A percentile compares a stretch with the other conserved stretches of the same genome.
phyloP scores from a whole-genome alignment of 805 yeast genomes.

The Diddensiella transvaalensis region DNA sequence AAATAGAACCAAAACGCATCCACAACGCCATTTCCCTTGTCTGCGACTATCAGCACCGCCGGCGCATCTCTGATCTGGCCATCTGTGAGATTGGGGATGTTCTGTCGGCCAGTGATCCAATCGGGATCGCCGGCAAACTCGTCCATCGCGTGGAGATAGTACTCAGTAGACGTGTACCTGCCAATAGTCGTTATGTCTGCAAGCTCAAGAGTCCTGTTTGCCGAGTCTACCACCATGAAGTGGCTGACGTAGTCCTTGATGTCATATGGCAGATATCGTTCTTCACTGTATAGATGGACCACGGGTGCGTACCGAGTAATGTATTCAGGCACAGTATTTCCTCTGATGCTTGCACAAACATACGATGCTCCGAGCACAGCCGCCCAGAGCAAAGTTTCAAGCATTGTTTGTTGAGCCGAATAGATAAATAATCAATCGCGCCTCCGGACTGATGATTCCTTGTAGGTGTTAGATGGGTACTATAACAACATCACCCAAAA shows the following conservation, averaged over 20 bases:
- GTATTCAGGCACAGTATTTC: conserved; percentile 28
- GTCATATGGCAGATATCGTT: conserved; percentile 79
- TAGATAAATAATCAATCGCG: no score
- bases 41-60: conserved; percentile 75
- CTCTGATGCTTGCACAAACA: not conserved
- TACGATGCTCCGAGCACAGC: not conserved
- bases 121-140: conserved; percentile 74
- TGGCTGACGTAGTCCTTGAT: conserved; percentile 63
- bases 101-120: conserved; percentile 75
- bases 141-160: conserved; percentile 25
- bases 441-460: no score
- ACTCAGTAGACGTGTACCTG: conserved; percentile 3
- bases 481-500: no score
- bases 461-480: not conserved
- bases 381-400: not conserved
- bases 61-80: conserved; percentile 78
- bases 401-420: not conserved
- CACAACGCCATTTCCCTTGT: conserved; percentile 91
- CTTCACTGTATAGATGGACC: conserved; percentile 87
- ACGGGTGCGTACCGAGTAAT: conserved; percentile 49
- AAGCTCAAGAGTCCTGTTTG: not conserved
- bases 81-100: conserved; percentile 63
- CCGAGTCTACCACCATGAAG: conserved; percentile 52
- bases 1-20: conserved; percentile 97
- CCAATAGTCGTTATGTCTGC: conserved; percentile 30